Base-by-base conservation (phyloP, 495 filamentous ascomycete genomes). In the Podospora appendiculata region DNA sequence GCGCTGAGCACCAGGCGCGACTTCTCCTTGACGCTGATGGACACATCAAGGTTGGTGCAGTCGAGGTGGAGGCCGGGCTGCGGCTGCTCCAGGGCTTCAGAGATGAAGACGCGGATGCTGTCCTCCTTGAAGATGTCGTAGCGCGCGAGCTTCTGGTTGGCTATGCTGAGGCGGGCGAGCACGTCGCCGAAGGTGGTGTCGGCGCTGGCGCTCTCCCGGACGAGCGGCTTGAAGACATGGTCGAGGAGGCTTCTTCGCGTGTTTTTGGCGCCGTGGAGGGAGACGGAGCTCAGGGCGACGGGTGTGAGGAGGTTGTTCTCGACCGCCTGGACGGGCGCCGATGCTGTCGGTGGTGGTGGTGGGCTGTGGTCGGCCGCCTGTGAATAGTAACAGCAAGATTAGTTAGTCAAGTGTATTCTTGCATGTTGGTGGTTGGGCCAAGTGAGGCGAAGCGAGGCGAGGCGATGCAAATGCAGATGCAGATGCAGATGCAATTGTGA, bases 101-200 rank as follows among this genome's bases (percentile, higher is more conserved):
- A 87, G 49, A 96, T 71, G 69, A 84, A 90, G 48, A 92, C 78
- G 6, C 80, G 77, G 46, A 95, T 87, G n/a, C 84, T 81, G 32
- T 87, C 81, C 41, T 94, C 79, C 41, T 93, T 84, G 74, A 91
- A 96, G 60, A 98, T 87, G 57, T 89, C 90, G 64, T 95, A 89
- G 55, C 80, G 77, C 53, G 84, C 79, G 17, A 98, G 79, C 72
- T 87, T 93, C 56, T 83, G 77, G 35, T 84, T 81, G 18, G 80
- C 81, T 48, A 61, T 70, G 51, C 81, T 79, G 39, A 94, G 70
- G 65, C 87, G 84, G 53, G 77, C 70, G 51, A 96, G 66, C 41
- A 88, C 84, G 59, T 93, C 87, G 50, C 78, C 74, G 16, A 97
- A 74, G 0, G 89, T 96, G 47, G 88, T 89, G 19, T 78, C 77